Conservation (phyloP, 108 stramenopile genomes). For the Nitzschia sp. region DNA sequence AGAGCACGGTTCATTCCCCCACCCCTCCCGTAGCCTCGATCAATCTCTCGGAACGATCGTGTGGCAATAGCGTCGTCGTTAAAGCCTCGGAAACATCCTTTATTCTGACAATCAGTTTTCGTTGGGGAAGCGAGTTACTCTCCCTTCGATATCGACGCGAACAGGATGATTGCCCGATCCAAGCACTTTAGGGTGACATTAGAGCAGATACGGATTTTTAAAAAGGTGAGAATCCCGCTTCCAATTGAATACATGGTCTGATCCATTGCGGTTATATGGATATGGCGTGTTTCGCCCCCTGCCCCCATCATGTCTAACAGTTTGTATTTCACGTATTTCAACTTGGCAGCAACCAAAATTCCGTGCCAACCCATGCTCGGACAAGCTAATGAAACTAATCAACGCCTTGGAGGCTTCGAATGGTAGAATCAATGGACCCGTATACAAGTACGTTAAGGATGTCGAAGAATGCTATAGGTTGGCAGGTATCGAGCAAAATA, state of each 20-base stretch:
- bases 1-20: too few species aligned
- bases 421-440: constrained; percentile 57
- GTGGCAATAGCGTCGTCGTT: too few species aligned
- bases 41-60: too few species aligned
- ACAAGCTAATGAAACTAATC: constrained; percentile 71
- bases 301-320: too few species aligned
- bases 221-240: constrained; percentile 41
- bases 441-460: constrained; percentile 82
- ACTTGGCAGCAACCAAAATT: constrained; percentile 41
- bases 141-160: too few species aligned
- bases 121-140: too few species aligned
- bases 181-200: constrained; percentile 70
- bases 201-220: constrained; percentile 76
- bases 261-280: neutral
- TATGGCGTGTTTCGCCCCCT: too few species aligned
- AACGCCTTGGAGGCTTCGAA: constrained; percentile 75
- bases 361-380: constrained; percentile 54
- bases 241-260: constrained; percentile 12
- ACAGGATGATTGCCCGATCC: constrained; percentile 26
- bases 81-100: too few species aligned
- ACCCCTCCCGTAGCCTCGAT: too few species aligned
- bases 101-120: too few species aligned
- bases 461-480: constrained; percentile 51
- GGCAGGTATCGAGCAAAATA: constrained; percentile 34
- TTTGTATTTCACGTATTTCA: too few species aligned